phyloP scores from a whole-genome alignment of 768 basidiomycete species.

The Leccinellum luteum region DNA sequence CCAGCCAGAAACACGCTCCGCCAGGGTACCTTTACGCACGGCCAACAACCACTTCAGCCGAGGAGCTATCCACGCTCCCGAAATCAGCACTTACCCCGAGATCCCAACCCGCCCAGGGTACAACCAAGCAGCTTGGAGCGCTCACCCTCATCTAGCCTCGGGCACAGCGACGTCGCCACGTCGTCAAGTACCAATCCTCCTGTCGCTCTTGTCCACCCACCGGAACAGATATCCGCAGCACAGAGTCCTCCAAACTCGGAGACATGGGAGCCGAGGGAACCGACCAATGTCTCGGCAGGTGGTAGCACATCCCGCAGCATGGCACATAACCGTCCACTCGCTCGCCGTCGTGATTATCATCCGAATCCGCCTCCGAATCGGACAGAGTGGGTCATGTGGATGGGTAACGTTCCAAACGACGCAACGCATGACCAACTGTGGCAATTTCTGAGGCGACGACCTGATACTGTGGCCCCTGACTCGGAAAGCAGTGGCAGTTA shows the following conservation, averaged over 20 bases:
- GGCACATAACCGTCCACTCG: slow-evolving; percentile 28
- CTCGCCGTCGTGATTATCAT: slow-evolving; percentile 56
- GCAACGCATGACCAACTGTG: slow-evolving; percentile 82
- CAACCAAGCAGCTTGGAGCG: slow-evolving; percentile 13
- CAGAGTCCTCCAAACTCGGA: slow-evolving; percentile 2
- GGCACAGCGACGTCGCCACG: background rate
- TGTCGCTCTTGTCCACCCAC: background rate
- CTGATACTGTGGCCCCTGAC: slow-evolving; percentile 14
- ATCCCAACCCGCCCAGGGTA: slow-evolving; percentile 18
- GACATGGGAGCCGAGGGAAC: background rate
- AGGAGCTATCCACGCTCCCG: slow-evolving; percentile 27
- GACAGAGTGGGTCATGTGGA: slow-evolving; percentile 97
- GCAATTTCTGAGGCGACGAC: slow-evolving; percentile 67
- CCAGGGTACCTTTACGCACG: slow-evolving; percentile 27
- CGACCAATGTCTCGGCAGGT: background rate
- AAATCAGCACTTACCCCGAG: slow-evolving; percentile 18
- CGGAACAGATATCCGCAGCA: slow-evolving; percentile 3
- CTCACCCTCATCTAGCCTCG: slow-evolving; percentile 8
- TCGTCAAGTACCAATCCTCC: background rate
- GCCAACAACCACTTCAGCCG: slow-evolving; percentile 32
- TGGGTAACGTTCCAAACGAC: slow-evolving; percentile 86
- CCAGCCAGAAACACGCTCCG: slow-evolving; percentile 25
- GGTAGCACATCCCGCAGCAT: background rate
- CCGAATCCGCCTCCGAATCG: slow-evolving; percentile 70
- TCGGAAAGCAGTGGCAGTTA: background rate